phyloP scores from a whole-genome alignment of 1,139 yeast genomes.

The Yamadazyma dushanensis region DNA sequence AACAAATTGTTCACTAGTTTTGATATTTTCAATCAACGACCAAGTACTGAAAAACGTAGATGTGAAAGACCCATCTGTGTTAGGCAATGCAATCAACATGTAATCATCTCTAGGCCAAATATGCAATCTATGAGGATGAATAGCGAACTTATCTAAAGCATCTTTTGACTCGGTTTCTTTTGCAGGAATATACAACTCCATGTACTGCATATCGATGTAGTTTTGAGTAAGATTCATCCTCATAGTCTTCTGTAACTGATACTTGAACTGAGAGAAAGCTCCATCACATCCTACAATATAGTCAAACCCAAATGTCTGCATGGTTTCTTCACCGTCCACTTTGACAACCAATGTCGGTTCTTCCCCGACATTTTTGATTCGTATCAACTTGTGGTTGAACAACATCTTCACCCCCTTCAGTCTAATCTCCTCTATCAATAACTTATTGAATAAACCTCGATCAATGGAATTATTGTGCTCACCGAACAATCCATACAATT shows the following conservation, averaged over 20 bases:
- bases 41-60: constrained; percentile 88
- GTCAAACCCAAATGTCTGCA: constrained; percentile 42
- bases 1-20: constrained; percentile 42
- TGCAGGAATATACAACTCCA: constrained; percentile 77
- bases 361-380: constrained; percentile 25
- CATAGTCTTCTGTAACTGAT: constrained; percentile 63
- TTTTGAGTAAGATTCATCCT: constrained; percentile 75
- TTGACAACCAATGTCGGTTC: constrained; percentile 28
- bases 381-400: constrained; percentile 60
- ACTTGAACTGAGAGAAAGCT: constrained; percentile 72
- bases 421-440: constrained; percentile 62
- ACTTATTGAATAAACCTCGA: constrained; percentile 65
- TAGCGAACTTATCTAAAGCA: constrained; percentile 34
- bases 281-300: constrained; percentile 86
- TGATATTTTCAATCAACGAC: constrained; percentile 56
- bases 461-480: constrained; percentile 87
- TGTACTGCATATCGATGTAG: constrained; percentile 80
- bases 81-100: constrained; percentile 90
- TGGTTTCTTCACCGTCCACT: constrained; percentile 9
- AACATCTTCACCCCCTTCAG: constrained; percentile 42
- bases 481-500: constrained; percentile 79
- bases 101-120: constrained; percentile 89
- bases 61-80: constrained; percentile 83
- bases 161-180: constrained; percentile 16
- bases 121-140: constrained; percentile 79